A percentile compares a stretch with the other conserved stretches of the same genome.
Conservation (phyloP, 345 rosid species). For the Lepidium aucheri region DNA sequence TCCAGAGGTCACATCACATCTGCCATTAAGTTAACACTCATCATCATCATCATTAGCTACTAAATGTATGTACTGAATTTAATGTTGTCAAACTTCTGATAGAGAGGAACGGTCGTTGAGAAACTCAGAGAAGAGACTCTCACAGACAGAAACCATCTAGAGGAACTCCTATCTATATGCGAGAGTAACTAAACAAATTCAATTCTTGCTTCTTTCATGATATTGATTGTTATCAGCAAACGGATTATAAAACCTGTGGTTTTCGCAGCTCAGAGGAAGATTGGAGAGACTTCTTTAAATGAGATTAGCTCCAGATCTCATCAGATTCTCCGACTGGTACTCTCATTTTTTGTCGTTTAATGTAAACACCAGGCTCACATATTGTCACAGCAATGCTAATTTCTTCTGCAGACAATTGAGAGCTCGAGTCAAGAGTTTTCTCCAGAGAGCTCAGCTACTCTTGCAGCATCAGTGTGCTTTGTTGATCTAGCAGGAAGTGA, state of each 20-base stretch:
- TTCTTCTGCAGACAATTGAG: constrained; percentile 58
- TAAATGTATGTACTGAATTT: not conserved
- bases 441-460: constrained; percentile 45
- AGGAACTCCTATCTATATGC: constrained; percentile 64
- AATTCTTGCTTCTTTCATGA: not conserved
- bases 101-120: constrained; percentile 93
- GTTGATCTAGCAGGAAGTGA: constrained; percentile 95
- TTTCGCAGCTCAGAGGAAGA: constrained; percentile 68
- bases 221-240: not conserved
- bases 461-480: constrained; percentile 71
- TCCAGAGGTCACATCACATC: constrained; percentile 59
- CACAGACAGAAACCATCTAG: constrained; percentile 48
- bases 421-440: constrained; percentile 45
- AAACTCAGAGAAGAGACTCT: constrained; percentile 61
- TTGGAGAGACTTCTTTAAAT: constrained; percentile 77
- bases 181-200: constrained; percentile 38
- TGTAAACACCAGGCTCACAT: not conserved
- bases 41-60: not conserved
- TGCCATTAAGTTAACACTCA: not conserved
- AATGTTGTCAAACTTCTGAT: not conserved
- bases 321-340: constrained; percentile 78
- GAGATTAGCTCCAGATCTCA: constrained; percentile 91
- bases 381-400: not conserved
- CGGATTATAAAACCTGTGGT: not conserved
- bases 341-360: not conserved